Base-by-base conservation (phyloP, 2,329 filamentous ascomycete species). In the Paracoccidioides lutzii region DNA sequence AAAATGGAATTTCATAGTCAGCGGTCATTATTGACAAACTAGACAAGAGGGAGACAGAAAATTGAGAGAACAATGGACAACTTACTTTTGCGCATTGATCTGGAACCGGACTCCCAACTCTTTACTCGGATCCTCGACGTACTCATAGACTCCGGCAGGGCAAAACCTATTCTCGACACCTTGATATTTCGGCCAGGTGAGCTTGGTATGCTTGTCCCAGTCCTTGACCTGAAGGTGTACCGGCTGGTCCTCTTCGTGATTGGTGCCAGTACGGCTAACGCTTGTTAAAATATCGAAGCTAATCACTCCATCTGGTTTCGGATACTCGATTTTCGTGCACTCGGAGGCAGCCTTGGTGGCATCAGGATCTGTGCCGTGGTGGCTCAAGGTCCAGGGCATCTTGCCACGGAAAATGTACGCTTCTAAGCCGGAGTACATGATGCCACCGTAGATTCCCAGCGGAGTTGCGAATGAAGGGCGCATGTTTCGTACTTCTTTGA, bases 161-260 rank as follows among this genome's bases (percentile, higher is more conserved):
- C 93, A 98, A 77, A 98, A 98, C 22, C 93, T 80, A 70, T 94
- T 96, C 78, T 98, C 93, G 4, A 98, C 69, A 8, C 93, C 93
- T 77, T 95, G 86, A 74, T 87, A 98, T 59, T 81, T 79, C 28
- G 93, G 93, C 76, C 84, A 98, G 53, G 89, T 85, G 69, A 83
- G 81, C 59, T 84, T 77, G 2, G 89, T 85, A 74, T 98, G 93
- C 66, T 84, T 83, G 64, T 96, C 90, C 90, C 90, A 96, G 72
- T 98, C 90, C 71, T 87, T 82, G 62, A 98, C 91, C 72, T 95
- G 89, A 64, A 98, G 76, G 72, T 98, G 93, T 52, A 95, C 90
- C 0, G 93, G 93, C 74, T 98, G 90, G 71, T 98, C 93, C 74
- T 98, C 93, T 72, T 97, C 93, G 73, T 98, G 93, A 74, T 97